Evolutionary conservation across 768 basidiomycete genomes (phyloP), one percentile per base, ranked within the genome.

Genomic region (Boletus tomentosulus): DNA sequence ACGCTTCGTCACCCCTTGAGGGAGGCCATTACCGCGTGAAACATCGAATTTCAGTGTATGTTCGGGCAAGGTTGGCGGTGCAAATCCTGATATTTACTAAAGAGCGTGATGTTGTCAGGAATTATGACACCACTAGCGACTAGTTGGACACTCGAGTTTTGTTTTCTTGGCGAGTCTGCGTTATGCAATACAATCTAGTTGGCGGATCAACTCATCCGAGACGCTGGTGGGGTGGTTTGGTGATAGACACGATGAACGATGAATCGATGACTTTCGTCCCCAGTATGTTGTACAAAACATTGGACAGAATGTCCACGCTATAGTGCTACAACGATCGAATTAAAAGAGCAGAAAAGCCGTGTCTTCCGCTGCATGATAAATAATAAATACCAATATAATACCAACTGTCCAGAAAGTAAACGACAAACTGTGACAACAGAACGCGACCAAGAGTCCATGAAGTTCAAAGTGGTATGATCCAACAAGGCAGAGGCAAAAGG

Each of bases 331-430:
- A 38, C 37, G 4, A 38, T 3, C 19, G 19, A 19, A 39, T 39
- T 19, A 39, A n/a, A 34, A 38, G 38, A 38, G 35, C 38, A 38
- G 38, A 19, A 22, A 39, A 9, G 38, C 10, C 19, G 25, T 24
- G 12, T 12, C 41, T 24, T 31, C 9, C 27, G 15, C 35, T 48
- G 47, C 24, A 48, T 24, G 22, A 34, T 60, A 25, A 28, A 28
- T 44, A 16, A 28, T 58, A 58, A 49, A 59, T 58, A 58, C n/a
- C 28, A 46, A 49, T 54, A 55, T 31, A 28, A 59, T 58, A 53
- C 42, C 37, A 42, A 24, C 41, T 16, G 15, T 22, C 45, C 27
- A 27, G 33, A 45, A n/a, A 48, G 46, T 30, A 39, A 42, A 16
- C 16, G 30, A 28, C 16, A 28, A 12, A 22, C 22, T 47, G 37